A percentile compares a stretch with the other conserved stretches of the same genome.
phyloP scores from a whole-genome alignment of 2,329 filamentous ascomycete genomes.

The Pseudopyrenochaeta lycopersici region DNA sequence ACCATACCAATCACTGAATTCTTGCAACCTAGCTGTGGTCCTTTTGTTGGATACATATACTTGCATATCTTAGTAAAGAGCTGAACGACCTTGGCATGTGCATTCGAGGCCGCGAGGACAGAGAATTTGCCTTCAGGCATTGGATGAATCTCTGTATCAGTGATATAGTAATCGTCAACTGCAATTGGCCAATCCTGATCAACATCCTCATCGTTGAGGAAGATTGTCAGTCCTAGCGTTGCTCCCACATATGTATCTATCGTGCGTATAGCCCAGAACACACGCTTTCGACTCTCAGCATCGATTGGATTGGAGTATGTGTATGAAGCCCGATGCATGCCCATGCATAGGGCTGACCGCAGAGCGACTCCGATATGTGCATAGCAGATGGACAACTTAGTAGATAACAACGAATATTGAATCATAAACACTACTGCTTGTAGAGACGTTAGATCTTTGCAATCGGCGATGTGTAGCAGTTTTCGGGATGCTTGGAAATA shows the following conservation, averaged over 20 bases:
- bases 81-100: slow-evolving; percentile 64
- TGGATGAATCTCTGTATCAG: slow-evolving; percentile 55
- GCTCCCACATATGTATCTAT: slow-evolving; percentile 61
- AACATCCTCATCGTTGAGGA: slow-evolving; percentile 57
- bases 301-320: slow-evolving; percentile 57
- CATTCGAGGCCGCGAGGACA: slow-evolving; percentile 66
- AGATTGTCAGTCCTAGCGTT: slow-evolving; percentile 57
- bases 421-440: slow-evolving; percentile 63
- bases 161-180: slow-evolving; percentile 60
- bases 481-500: slow-evolving; percentile 58
- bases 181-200: slow-evolving; percentile 56
- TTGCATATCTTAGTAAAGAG: slow-evolving; percentile 68
- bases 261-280: slow-evolving; percentile 60
- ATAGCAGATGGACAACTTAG: slow-evolving; percentile 61
- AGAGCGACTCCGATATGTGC: slow-evolving; percentile 60
- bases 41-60: slow-evolving; percentile 69
- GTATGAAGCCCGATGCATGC: slow-evolving; percentile 56
- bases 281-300: slow-evolving; percentile 56
- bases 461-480: slow-evolving; percentile 60
- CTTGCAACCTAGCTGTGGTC: slow-evolving; percentile 43
- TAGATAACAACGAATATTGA: slow-evolving; percentile 59
- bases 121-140: slow-evolving; percentile 64
- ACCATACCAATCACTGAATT: slow-evolving; percentile 64
- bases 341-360: slow-evolving; percentile 59
- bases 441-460: slow-evolving; percentile 57